A percentile compares a stretch with the other conserved stretches of the same genome.
phyloP scores from a whole-genome alignment of 768 basidiomycete genomes.

The Phallus indusiatus region DNA sequence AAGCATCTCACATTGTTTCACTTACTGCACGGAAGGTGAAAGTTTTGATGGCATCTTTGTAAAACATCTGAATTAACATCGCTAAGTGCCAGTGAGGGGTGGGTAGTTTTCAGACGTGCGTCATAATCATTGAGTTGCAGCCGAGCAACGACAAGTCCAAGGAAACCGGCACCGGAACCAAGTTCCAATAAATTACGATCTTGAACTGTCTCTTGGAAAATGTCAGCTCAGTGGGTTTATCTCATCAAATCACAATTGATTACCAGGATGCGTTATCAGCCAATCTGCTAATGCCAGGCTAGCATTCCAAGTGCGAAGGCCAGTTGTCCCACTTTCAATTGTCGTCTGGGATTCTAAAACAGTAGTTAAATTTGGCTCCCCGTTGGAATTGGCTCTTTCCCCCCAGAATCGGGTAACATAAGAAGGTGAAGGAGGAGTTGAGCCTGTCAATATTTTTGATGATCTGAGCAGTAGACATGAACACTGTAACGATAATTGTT shows the following conservation, averaged over 20 bases:
- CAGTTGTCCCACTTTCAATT: conserved; percentile 71
- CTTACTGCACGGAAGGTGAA: conserved; percentile 62
- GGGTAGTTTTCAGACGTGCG: conserved; percentile 1
- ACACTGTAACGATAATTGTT: conserved; percentile 16
- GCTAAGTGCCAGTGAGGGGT: conserved; percentile 40
- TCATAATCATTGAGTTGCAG: conserved; percentile 34
- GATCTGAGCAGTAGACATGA: conserved; percentile 21
- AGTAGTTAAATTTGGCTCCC: conserved; percentile 34
- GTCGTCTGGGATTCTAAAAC: conserved; percentile 65
- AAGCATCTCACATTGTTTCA: conserved; percentile 6
- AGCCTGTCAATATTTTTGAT: conserved; percentile 14
- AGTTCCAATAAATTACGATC: conserved; percentile 54
- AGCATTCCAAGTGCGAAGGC: conserved; percentile 71
- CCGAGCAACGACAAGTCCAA: conserved; percentile 52
- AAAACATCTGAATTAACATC: conserved; percentile 61
- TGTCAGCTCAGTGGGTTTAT: neutral
- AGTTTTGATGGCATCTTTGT: conserved; percentile 47
- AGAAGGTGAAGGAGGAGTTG: conserved; percentile 40
- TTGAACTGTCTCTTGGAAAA: conserved; percentile 30
- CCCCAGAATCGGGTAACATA: conserved; percentile 63
- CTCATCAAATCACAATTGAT: conserved; percentile 2
- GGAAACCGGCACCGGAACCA: conserved; percentile 68
- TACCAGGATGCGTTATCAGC: conserved; percentile 49
- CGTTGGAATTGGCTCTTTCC: neutral
- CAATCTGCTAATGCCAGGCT: conserved; percentile 58